Percentiles rank a stretch among this genome's conserved stretches.
Evolutionary conservation across 768 basidiomycete genomes (phyloP).

Genomic region (Galerina sulciceps): DNA sequence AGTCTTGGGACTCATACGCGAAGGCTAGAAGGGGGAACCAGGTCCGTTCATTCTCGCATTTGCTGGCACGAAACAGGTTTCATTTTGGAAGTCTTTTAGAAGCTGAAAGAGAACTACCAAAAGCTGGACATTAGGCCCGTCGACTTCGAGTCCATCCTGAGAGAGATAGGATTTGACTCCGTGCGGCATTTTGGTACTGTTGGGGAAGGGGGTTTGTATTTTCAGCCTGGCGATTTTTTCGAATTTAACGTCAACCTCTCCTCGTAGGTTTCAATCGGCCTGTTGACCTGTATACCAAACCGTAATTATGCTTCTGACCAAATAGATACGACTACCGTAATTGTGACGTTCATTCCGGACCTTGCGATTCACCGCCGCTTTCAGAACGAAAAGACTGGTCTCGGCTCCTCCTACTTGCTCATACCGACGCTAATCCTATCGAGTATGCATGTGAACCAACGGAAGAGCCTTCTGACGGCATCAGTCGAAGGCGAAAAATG

Average conservation of each 20-base stretch:
- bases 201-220: slow-evolving; percentile 66
- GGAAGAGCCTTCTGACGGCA: no score
- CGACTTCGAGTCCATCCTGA: slow-evolving; percentile 59
- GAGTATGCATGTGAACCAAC: no score
- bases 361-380: no score
- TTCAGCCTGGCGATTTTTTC: neutral
- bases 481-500: no score
- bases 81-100: slow-evolving; percentile 26
- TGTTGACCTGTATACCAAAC: slow-evolving; percentile 65
- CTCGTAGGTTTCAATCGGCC: slow-evolving; percentile 63
- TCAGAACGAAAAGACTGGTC: no score
- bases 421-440: no score
- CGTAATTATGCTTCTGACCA: neutral
- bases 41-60: slow-evolving; percentile 34
- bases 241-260: neutral
- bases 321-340: neutral
- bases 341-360: no score
- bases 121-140: slow-evolving; percentile 62
- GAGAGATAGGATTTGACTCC: slow-evolving; percentile 63
- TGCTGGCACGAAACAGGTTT: neutral
- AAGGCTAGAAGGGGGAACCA: slow-evolving; percentile 75
- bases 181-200: slow-evolving; percentile 51
- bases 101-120: slow-evolving; percentile 63
- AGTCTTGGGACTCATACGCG: slow-evolving; percentile 83
- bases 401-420: no score